A percentile compares a stretch with the other conserved stretches of the same genome.
Conservation (phyloP, 2,329 filamentous ascomycete species). For the Clonostachys sp. region DNA sequence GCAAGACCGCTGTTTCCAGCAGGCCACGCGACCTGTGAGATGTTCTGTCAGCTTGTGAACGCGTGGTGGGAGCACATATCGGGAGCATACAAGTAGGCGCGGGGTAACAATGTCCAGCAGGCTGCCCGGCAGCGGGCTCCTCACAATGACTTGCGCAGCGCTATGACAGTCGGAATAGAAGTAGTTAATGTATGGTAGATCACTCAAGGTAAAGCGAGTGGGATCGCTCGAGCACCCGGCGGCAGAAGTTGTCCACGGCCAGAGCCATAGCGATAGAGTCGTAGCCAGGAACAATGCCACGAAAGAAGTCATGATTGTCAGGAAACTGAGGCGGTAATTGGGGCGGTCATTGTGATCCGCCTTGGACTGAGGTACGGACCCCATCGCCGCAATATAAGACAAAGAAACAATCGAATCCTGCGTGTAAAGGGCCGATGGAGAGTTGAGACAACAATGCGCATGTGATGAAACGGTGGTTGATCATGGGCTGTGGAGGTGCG, state of each 20-base stretch:
- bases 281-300: too few species aligned
- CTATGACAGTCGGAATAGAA: slow-evolving; percentile 62
- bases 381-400: too few species aligned
- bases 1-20: slow-evolving; percentile 59
- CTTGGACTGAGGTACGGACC: too few species aligned
- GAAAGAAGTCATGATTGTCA: too few species aligned
- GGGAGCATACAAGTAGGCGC: slow-evolving; percentile 29
- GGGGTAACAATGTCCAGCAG: slow-evolving; percentile 51
- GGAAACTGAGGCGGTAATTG: too few species aligned
- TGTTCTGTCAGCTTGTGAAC: neutral
- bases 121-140: slow-evolving; percentile 47
- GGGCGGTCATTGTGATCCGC: too few species aligned
- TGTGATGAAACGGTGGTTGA: too few species aligned
- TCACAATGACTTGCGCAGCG: slow-evolving; percentile 55
- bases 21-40: slow-evolving; percentile 50
- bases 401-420: too few species aligned
- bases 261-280: too few species aligned
- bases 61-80: neutral
- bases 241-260: neutral
- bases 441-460: too few species aligned
- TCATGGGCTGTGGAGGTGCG: too few species aligned
- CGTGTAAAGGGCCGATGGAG: too few species aligned
- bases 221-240: neutral
- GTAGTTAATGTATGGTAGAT: slow-evolving; percentile 59
- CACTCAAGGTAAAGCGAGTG: slow-evolving; percentile 27